Evolutionary conservation across 768 basidiomycete genomes (phyloP).

Genomic region (Steccherinum ochraceum): DNA sequence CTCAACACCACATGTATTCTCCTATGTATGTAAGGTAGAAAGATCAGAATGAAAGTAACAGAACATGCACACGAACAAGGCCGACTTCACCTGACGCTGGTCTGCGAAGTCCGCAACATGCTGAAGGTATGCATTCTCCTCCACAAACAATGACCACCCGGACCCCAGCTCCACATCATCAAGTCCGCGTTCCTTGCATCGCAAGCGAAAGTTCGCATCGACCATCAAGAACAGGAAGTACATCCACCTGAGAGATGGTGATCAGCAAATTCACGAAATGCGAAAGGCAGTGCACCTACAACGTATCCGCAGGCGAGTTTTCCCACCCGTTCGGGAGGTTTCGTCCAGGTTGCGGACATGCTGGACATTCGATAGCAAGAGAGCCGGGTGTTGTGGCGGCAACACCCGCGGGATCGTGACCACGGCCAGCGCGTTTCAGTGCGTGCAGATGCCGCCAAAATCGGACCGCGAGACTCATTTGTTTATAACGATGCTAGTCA

Average conservation of each 20-base stretch:
- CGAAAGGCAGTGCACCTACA: conserved; percentile 9
- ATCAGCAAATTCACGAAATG: background rate
- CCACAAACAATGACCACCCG: conserved; percentile 22
- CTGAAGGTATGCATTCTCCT: conserved; percentile 14
- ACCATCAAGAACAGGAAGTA: conserved; percentile 20
- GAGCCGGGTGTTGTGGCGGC: conserved; percentile 7
- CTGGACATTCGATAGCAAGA: conserved; percentile 17
- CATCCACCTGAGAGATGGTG: conserved; percentile 15
- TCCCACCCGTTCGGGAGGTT: conserved; percentile 18
- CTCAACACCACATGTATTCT: background rate
- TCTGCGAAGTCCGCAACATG: conserved; percentile 11
- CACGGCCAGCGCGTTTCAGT: conserved; percentile 16
- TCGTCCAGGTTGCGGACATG: conserved; percentile 17
- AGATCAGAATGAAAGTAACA: background rate
- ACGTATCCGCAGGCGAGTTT: conserved; percentile 3
- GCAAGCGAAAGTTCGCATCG: conserved; percentile 25
- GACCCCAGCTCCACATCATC: conserved; percentile 18
- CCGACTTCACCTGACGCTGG: conserved; percentile 10
- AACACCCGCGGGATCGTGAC: conserved; percentile 14
- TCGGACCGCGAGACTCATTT: conserved; percentile 6
- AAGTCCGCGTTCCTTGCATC: conserved; percentile 10
- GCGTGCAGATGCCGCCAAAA: conserved; percentile 15
- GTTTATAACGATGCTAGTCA: conserved; percentile 2
- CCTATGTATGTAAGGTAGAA: conserved; percentile 4
- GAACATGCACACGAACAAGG: conserved; percentile 5